Base-by-base conservation (phyloP, 148 eudicot genomes). In the Arctostaphylos glauca region DNA sequence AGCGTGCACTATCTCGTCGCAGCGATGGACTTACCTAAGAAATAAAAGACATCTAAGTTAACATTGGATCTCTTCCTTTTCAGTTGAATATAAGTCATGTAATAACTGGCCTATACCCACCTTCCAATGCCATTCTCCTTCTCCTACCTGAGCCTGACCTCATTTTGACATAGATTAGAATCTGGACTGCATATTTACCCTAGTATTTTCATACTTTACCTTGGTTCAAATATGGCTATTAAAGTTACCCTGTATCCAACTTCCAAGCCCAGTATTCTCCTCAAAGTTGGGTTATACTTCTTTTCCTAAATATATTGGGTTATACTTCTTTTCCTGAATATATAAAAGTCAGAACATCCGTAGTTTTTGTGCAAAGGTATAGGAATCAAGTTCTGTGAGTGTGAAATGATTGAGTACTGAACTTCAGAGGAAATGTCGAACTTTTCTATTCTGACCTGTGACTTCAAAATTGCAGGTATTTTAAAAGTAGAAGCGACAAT, bases 401-500 rank as follows among this genome's bases (percentile, higher is more conserved):
- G 38, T 59, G 23, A 18, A 49, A 31, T 67, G 5, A 23, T 38
- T 14, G 25, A 25, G 62, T 48, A 25, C n/a, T 58, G 15, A 15
- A 54, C 16, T 31, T 21, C 53, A 46, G 43, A 23, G 62, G 75
- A 13, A 4, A 76, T 4, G 31, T n/a, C 19, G 53, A 52, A 21
- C 73, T 43, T 83, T 68, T 53, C 60, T 53, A 12, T 68, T 74
- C 6, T 50, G 54, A 77, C 56, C n/a, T 66, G 8, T 76, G 44
- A 58, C 66, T 81, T 25, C 19, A 19, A 77, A 49, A 49, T 83
- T 77, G 19, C 90, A 92, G 98, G 76, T 94, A 92, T 83, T 92
- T 90, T 16, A 91, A 88, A 78, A 94, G 92, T 81, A 85, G 94
- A 88, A 94, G 85, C 83, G 93, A 91, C 80, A 80, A 88, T 68